Evolutionary conservation across 164 flowering plant genomes (phyloP).

Genomic region (Pachysandra terminalis): DNA sequence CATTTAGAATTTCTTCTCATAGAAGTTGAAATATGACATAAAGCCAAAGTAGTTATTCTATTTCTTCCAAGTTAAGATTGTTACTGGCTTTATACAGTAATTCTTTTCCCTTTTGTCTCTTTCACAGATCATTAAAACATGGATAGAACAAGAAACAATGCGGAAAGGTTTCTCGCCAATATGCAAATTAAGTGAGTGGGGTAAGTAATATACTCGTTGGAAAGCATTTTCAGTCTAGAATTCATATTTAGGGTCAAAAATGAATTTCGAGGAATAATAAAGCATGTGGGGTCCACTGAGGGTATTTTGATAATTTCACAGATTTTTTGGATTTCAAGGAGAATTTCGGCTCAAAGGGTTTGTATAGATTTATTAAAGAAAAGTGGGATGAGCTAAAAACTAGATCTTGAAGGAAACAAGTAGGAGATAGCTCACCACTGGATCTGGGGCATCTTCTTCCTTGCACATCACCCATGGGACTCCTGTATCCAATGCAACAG

Average conservation of each 20-base stretch:
- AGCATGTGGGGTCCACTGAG: no score
- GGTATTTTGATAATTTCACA: no score
- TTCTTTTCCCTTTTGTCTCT: background rate
- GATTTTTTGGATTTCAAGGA: no score
- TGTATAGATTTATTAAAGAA: background rate
- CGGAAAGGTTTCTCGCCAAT: background rate
- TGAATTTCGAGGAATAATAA: no score
- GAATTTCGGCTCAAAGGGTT: no score
- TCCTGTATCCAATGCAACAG: conserved; percentile 50
- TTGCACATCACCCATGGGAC: conserved; percentile 91
- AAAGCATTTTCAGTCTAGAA: no score
- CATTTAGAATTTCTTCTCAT: background rate
- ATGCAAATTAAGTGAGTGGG: background rate
- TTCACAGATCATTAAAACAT: background rate
- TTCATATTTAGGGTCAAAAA: no score
- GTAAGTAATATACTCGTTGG: no score
- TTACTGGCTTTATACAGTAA: background rate
- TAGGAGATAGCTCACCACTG: conserved; percentile 39
- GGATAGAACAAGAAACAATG: background rate
- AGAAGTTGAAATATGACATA: background rate
- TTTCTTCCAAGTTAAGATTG: background rate
- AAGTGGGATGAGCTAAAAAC: background rate
- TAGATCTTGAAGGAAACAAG: background rate
- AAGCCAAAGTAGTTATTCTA: background rate
- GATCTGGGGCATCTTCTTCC: conserved; percentile 78